phyloP scores from a whole-genome alignment of 2,329 filamentous ascomycete genomes.

The Pestalotiopsis sp. region DNA sequence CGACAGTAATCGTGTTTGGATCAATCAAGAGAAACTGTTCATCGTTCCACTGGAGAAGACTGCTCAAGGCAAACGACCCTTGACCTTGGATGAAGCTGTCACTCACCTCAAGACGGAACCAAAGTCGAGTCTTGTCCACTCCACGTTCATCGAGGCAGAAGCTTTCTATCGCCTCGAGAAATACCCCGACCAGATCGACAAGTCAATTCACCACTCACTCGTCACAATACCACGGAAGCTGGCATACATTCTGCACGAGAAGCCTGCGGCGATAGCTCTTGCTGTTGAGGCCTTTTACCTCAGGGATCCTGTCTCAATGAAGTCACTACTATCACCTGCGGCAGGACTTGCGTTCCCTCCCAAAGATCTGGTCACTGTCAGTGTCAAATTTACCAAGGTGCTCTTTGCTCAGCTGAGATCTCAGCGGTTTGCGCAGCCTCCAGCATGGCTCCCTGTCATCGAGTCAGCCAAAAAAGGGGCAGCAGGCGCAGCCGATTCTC shows the following conservation, averaged over 20 bases:
- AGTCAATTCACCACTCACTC: constrained; percentile 75
- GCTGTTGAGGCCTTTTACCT: constrained; percentile 92
- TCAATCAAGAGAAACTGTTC: constrained; percentile 73
- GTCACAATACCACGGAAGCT: constrained; percentile 79
- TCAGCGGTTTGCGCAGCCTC: constrained; percentile 74
- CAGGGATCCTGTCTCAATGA: constrained; percentile 77
- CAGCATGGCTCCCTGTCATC: constrained; percentile 47
- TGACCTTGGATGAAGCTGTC: constrained; percentile 68
- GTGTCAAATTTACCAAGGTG: constrained; percentile 82
- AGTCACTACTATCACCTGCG: constrained; percentile 62
- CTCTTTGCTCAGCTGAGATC: constrained; percentile 89
- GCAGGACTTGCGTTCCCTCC: constrained; percentile 68
- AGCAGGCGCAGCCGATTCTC: constrained; percentile 20
- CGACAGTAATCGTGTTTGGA: constrained; percentile 86
- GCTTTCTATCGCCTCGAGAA: constrained; percentile 87
- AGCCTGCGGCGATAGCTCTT: constrained; percentile 76
- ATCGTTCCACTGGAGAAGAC: constrained; percentile 65
- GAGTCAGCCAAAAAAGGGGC: constrained; percentile 26
- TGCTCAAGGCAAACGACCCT: constrained; percentile 34
- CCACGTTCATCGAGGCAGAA: constrained; percentile 77
- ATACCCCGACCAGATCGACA: constrained; percentile 75
- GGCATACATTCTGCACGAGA: constrained; percentile 75
- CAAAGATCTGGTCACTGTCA: constrained; percentile 76
- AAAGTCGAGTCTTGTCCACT: constrained; percentile 63
- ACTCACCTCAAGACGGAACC: constrained; percentile 58